Conservation (phyloP, 2,329 filamentous ascomycete genomes). For the Trichoderma brevicompactum region DNA sequence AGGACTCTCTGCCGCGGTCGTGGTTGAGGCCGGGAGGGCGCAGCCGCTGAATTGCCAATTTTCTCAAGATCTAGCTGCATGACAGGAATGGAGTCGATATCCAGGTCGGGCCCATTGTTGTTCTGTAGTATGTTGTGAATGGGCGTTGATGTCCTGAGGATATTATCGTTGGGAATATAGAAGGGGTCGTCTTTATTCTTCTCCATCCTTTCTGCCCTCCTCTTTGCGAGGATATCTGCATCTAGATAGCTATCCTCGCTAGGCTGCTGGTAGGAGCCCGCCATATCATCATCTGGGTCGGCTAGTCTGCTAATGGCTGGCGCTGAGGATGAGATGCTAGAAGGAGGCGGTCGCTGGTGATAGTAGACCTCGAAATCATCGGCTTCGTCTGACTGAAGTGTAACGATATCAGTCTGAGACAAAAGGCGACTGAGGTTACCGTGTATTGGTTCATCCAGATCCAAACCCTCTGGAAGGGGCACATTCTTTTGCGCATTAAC, state of each 20-base stretch:
- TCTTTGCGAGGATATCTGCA: conserved; percentile 71
- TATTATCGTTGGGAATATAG: conserved; percentile 71
- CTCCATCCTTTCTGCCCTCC: conserved; percentile 77
- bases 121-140: conserved; percentile 76
- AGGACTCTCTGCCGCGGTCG: conserved; percentile 64
- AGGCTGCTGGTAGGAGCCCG: conserved; percentile 62
- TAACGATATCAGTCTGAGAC: conserved; percentile 57
- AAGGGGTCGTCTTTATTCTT: conserved; percentile 93
- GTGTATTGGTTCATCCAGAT: conserved; percentile 83
- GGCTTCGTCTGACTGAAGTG: conserved; percentile 57
- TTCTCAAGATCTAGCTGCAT: conserved; percentile 84
- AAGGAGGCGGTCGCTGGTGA: conserved; percentile 58
- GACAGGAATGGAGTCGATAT: conserved; percentile 94
- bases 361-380: conserved; percentile 73
- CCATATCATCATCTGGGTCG: conserved; percentile 54
- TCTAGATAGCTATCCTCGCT: conserved; percentile 70
- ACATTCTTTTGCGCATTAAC: conserved; percentile 82
- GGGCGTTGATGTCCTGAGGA: conserved; percentile 70
- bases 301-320: conserved; percentile 61
- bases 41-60: conserved; percentile 36
- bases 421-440: conserved; percentile 71
- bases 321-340: conserved; percentile 54
- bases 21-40: conserved; percentile 43
- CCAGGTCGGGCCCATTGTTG: conserved; percentile 76
- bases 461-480: conserved; percentile 73